Evolutionary conservation across 73 alveolate species (phyloP).

Genomic region (Stentor roeselii): DNA sequence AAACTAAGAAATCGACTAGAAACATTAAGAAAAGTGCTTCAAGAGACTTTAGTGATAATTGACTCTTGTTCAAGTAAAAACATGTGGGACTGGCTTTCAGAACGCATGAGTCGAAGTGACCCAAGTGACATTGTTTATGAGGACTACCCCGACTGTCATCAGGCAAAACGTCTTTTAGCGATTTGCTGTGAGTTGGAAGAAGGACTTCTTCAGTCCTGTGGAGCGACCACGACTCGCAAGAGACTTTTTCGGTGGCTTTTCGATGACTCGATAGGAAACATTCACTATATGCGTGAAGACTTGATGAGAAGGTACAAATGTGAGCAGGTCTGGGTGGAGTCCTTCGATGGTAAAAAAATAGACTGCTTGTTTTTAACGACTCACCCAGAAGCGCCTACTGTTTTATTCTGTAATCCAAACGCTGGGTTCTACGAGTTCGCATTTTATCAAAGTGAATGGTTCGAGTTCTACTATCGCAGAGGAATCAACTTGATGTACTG

Average conservation of each 20-base stretch:
- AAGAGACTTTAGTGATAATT: neutral
- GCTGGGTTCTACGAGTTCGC: neutral
- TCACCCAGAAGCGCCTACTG: neutral
- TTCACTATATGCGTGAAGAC: neutral
- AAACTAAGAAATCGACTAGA: neutral
- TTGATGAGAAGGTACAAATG: neutral
- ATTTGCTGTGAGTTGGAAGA: neutral
- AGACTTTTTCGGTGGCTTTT: neutral
- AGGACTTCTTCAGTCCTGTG: neutral
- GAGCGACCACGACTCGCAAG: neutral
- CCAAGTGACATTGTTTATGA: neutral
- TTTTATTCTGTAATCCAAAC: neutral
- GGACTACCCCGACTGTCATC: neutral
- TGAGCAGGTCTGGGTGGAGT: neutral
- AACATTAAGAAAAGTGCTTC: neutral
- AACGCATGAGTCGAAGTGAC: neutral
- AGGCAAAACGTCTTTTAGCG: neutral
- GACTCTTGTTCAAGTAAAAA: neutral
- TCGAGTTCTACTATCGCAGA: slow-evolving; percentile 53
- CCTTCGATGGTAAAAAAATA: neutral
- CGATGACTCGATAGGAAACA: neutral
- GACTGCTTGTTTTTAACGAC: neutral
- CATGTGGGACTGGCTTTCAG: neutral
- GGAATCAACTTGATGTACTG: slow-evolving; percentile 74
- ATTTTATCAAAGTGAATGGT: slow-evolving; percentile 74